Conservation (phyloP, 2,329 filamentous ascomycete genomes). For the Cladosporium oxysporum region DNA sequence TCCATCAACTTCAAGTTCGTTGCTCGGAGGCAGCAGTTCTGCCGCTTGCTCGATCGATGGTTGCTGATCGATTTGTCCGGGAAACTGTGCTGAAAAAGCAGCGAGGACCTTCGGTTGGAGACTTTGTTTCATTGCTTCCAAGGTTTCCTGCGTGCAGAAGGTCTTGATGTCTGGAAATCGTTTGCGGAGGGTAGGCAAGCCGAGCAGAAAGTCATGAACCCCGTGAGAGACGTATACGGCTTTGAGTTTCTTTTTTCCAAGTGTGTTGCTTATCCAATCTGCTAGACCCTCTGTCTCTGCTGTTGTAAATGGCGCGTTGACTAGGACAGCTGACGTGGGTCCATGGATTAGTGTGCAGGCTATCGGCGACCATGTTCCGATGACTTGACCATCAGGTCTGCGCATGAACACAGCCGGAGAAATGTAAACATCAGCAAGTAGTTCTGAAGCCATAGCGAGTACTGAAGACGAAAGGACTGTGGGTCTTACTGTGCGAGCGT, state of each 20-base stretch:
- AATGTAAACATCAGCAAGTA: neutral
- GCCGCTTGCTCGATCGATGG: neutral
- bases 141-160: neutral
- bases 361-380: neutral
- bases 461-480: neutral
- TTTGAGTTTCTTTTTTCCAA: neutral
- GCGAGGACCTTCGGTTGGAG: neutral
- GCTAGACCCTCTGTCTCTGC: neutral
- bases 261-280: neutral
- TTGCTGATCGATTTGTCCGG: neutral
- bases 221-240: neutral
- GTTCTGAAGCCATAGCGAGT: neutral
- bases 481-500: neutral
- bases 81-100: neutral
- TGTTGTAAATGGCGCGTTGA: neutral
- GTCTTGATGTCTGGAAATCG: neutral
- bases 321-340: neutral
- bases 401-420: neutral
- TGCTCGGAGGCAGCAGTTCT: neutral
- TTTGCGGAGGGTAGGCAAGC: neutral
- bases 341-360: neutral
- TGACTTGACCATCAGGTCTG: neutral
- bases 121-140: neutral
- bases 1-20: neutral
- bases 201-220: neutral